Evolutionary conservation across 352 stramenopile genomes (phyloP).

Genomic region (Phytophthora chlamydospora): DNA sequence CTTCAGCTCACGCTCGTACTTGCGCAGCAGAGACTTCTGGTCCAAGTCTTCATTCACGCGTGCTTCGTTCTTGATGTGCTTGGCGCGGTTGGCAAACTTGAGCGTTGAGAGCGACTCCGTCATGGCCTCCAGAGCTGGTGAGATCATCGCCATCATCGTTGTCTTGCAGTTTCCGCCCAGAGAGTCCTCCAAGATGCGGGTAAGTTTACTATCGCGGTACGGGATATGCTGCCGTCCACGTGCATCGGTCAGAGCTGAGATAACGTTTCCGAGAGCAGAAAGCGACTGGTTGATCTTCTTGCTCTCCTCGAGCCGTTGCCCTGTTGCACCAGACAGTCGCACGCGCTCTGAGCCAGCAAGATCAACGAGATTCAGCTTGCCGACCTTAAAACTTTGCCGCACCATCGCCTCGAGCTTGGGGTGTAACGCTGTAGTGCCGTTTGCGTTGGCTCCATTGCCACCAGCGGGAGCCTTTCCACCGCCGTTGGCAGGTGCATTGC

Average conservation of each 20-base stretch:
- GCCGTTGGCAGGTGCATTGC: constrained; percentile 20
- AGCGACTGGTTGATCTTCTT: constrained; percentile 95
- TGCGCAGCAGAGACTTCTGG: constrained; percentile 92
- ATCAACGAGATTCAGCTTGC: constrained; percentile 95
- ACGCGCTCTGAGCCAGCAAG: constrained; percentile 92
- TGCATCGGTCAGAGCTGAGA: constrained; percentile 89
- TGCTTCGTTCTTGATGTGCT: constrained; percentile 93
- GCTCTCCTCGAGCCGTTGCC: constrained; percentile 89
- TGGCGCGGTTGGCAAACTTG: constrained; percentile 94
- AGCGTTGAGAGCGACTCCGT: constrained; percentile 93
- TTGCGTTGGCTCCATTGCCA: constrained; percentile 32
- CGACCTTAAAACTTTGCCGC: constrained; percentile 94
- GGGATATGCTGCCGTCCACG: constrained; percentile 91
- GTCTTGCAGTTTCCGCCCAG: constrained; percentile 95
- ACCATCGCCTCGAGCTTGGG: constrained; percentile 90
- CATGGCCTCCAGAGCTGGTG: constrained; percentile 87
- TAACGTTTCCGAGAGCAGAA: constrained; percentile 91
- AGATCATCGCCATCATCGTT: constrained; percentile 97
- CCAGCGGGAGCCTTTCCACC: constrained; percentile 10
- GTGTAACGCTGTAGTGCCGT: constrained; percentile 48
- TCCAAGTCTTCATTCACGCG: constrained; percentile 93
- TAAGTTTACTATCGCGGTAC: constrained; percentile 95
- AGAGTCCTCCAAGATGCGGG: constrained; percentile 89
- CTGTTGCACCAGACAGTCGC: constrained; percentile 84
- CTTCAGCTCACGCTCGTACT: constrained; percentile 96